phyloP scores from a whole-genome alignment of 768 basidiomycete genomes.

The Pleurotus platypus region DNA sequence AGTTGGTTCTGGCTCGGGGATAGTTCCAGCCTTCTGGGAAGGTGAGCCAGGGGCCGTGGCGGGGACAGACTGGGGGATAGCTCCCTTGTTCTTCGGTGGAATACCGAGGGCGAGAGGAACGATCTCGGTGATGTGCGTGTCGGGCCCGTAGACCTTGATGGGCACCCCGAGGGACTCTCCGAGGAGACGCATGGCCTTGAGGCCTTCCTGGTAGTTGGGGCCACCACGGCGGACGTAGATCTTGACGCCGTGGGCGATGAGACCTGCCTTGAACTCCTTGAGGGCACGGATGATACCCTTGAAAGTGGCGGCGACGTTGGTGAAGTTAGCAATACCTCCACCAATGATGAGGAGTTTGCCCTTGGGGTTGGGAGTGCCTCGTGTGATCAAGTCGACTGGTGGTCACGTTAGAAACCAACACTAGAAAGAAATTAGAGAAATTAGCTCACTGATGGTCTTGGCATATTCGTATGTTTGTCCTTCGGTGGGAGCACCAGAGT shows the following conservation, averaged over 20 bases:
- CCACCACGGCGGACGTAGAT: constrained; percentile 98
- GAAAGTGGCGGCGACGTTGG: constrained; percentile 98
- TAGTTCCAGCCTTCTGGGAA: constrained; percentile 36
- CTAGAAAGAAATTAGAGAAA: neutral
- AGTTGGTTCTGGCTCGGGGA: constrained; percentile 29
- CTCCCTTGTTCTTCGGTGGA: constrained; percentile 42
- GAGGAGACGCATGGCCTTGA: constrained; percentile 97
- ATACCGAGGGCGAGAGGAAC: constrained; percentile 97
- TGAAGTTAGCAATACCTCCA: constrained; percentile 99
- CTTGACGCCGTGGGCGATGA: constrained; percentile 82
- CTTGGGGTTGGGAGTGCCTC: constrained; percentile 74
- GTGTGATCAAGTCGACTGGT: constrained; percentile 88
- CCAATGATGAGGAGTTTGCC: constrained; percentile 99
- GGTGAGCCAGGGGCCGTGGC: constrained; percentile 46
- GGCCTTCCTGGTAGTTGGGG: constrained; percentile 96
- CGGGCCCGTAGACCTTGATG: constrained; percentile 95
- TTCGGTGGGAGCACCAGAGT: constrained; percentile 96
- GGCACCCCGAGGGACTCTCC: constrained; percentile 97
- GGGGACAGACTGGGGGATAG: constrained; percentile 17
- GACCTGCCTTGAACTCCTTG: constrained; percentile 84
- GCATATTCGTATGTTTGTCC: constrained; percentile 99
- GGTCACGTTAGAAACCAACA: constrained; percentile 1
- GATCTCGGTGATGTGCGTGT: constrained; percentile 97
- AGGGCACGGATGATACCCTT: constrained; percentile 99
- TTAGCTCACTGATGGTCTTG: constrained; percentile 84